phyloP scores from a whole-genome alignment of 306 rosid genomes.

The Lithocarpus polystachyus region DNA sequence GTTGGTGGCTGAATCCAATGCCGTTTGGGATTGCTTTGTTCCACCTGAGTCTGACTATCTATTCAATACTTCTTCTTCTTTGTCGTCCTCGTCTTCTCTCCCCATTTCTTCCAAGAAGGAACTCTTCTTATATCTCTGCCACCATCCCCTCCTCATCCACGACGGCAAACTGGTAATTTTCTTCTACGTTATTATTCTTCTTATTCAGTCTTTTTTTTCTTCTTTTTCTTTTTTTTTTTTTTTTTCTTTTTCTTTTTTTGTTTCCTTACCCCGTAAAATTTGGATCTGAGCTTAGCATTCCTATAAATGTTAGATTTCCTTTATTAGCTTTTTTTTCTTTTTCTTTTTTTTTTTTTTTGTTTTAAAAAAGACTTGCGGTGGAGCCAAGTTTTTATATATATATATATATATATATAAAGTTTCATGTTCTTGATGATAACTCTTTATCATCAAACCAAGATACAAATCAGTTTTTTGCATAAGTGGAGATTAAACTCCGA shows the following conservation, averaged over 20 bases:
- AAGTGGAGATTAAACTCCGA: accelerated
- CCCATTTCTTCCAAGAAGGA: conserved; percentile 48
- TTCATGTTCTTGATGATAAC: accelerated
- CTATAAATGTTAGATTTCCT: too few relatives aligned
- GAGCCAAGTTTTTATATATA: too few relatives aligned
- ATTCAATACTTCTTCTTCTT: background rate
- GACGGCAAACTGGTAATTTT: conserved; percentile 52
- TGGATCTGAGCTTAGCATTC: too few relatives aligned
- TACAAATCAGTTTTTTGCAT: accelerated
- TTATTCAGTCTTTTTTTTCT: too few relatives aligned
- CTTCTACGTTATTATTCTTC: too few relatives aligned
- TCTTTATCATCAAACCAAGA: accelerated
- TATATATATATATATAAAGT: too few relatives aligned
- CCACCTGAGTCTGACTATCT: conserved; percentile 37
- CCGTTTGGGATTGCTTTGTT: conserved; percentile 70
- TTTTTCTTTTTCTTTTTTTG: too few relatives aligned
- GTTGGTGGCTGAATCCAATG: conserved; percentile 75
- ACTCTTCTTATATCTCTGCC: conserved; percentile 45
- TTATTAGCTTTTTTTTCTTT: too few relatives aligned
- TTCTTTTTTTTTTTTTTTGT: too few relatives aligned
- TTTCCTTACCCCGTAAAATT: too few relatives aligned
- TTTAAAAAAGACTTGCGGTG: too few relatives aligned
- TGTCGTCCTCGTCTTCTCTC: background rate
- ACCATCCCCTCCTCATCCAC: conserved; percentile 52
- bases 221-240: too few relatives aligned